Evolutionary conservation across 78 protist genomes (phyloP).

Genomic region (Capsaspora owczarzaki): DNA sequence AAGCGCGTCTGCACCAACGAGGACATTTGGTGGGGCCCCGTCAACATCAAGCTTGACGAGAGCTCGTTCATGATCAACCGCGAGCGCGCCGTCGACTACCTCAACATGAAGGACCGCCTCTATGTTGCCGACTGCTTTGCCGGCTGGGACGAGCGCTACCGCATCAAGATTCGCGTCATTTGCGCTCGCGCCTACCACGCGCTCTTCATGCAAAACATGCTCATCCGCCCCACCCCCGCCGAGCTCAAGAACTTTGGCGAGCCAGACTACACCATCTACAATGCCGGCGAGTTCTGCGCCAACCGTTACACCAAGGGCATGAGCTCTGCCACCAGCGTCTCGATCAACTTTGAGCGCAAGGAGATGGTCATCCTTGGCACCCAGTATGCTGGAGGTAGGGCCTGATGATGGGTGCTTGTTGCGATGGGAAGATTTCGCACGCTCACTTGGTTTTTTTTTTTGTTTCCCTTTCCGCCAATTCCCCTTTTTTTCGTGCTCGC

Average conservation of each 20-base stretch:
- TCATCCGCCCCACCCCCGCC: slow-evolving; percentile 74
- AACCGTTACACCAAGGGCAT: slow-evolving; percentile 70
- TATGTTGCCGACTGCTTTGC: slow-evolving; percentile 85
- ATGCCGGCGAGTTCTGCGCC: slow-evolving; percentile 85
- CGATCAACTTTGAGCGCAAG: slow-evolving; percentile 50
- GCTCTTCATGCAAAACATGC: slow-evolving; percentile 86
- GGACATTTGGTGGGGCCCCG: slow-evolving; percentile 85
- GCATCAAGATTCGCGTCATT: slow-evolving; percentile 78
- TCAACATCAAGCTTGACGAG: slow-evolving; percentile 58
- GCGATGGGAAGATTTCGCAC: too few relatives aligned
- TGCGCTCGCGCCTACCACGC: slow-evolving; percentile 84
- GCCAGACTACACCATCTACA: slow-evolving; percentile 83
- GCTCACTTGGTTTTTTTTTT: neutral
- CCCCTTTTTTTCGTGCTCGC: neutral
- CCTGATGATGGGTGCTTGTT: too few relatives aligned
- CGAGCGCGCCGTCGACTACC: slow-evolving; percentile 85
- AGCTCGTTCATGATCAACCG: slow-evolving; percentile 64
- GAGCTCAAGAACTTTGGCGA: slow-evolving; percentile 64
- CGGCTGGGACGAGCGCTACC: slow-evolving; percentile 70
- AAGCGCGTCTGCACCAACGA: slow-evolving; percentile 48
- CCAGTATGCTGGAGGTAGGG: slow-evolving; percentile 47
- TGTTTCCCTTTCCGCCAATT: neutral
- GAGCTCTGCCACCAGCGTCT: slow-evolving; percentile 64
- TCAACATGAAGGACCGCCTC: slow-evolving; percentile 69
- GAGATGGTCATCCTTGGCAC: slow-evolving; percentile 88